Base-by-base conservation (phyloP, 2,329 filamentous ascomycete species). In the Aspergillus texensis region DNA sequence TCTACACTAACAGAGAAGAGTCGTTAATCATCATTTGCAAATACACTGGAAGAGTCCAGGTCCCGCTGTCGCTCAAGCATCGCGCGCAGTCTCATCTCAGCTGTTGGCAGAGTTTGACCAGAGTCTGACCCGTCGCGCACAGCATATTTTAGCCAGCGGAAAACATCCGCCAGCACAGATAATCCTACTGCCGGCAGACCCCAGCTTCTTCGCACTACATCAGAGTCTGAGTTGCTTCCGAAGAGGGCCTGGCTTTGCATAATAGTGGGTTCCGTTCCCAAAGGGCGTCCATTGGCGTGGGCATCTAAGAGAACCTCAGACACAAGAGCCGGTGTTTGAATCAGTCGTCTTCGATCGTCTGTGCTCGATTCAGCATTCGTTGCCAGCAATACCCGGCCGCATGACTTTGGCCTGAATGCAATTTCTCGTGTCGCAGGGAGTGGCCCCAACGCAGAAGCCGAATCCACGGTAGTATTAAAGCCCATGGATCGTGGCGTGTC, bases 271-370 rank as follows among this genome's bases (percentile, higher is more conserved):
- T 28, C n/a, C 5, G n/a, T 30, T 16, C 50, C 60, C n/a, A 57
- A 50, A 16, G 10, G 36, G 16, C 24, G 57, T 8, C 61, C 69
- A 41, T 74, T 70, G 16, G 75, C 75, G 58, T 73, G 73, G 0
- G 75, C 78, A 59, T 79, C 76, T 9, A 80, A 65, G 61, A 75
- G 72, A 11, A 78, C 70, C 66, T 80, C 78, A 0, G 77, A 79
- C 26, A 80, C 74, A 1, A 81, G 66, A 24, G 79, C 77, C 2
- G 75, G 73, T 2, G 78, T 79, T 6, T 71, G 62, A 32, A 79
- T 76, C 21, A 67, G 66, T 10, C 67, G 61, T n/a, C 62, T 39
- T 10, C 57, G 61, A 52, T 67, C 58, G 2, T 69, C 57, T 56
- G 54, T 55, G 12, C 57, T 53, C 21, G 62, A 43, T 34, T 67